phyloP scores from a whole-genome alignment of 768 basidiomycete species.

The Solioccasus polychromus region DNA sequence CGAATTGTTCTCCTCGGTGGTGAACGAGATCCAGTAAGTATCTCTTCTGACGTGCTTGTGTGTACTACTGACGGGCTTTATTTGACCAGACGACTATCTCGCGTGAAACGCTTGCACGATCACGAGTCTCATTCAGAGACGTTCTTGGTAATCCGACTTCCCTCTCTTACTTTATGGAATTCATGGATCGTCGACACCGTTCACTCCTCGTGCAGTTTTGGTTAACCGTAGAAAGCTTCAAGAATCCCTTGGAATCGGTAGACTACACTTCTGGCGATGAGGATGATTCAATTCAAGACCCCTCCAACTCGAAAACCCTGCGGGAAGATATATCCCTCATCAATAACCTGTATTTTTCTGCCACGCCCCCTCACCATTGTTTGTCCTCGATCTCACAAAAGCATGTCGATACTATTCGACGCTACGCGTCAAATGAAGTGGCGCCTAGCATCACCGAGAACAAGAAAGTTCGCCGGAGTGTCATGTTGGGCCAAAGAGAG shows the following conservation, averaged over 20 bases:
- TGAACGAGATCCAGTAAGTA: conserved; percentile 56
- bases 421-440: conserved; percentile 55
- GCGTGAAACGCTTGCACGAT: conserved; percentile 43
- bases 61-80: conserved; percentile 1
- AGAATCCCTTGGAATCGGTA: conserved; percentile 87
- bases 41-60: not conserved
- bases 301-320: conserved; percentile 56
- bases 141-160: conserved; percentile 87
- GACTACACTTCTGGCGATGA: conserved; percentile 61
- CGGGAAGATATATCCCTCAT: conserved; percentile 90
- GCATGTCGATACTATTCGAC: conserved; percentile 65
- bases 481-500: conserved; percentile 82
- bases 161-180: conserved; percentile 96
- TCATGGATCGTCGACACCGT: conserved; percentile 87
- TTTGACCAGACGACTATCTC: conserved; percentile 37
- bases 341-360: conserved; percentile 81
- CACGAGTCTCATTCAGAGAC: conserved; percentile 64
- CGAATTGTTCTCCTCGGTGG: conserved; percentile 80
- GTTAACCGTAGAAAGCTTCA: conserved; percentile 97
- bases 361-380: conserved; percentile 52
- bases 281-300: conserved; percentile 57
- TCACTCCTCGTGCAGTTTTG: conserved; percentile 93
- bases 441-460: conserved; percentile 38
- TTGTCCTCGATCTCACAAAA: conserved; percentile 66
- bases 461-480: conserved; percentile 66